Evolutionary conservation across 352 stramenopile species (phyloP).

Genomic region (Plasmopara viticola): DNA sequence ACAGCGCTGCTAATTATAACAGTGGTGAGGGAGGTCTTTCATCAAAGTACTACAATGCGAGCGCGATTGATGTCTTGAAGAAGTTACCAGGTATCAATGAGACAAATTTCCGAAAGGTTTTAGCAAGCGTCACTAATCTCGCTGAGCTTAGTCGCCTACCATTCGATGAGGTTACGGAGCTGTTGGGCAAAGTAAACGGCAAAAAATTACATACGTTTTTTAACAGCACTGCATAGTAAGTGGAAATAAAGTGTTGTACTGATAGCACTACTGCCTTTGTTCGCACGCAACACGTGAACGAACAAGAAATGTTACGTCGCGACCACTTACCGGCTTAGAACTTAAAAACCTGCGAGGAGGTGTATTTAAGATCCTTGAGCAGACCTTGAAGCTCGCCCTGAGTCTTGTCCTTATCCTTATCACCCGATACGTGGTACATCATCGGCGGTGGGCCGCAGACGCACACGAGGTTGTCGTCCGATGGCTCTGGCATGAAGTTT

Average conservation of each 20-base stretch:
- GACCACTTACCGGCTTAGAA: constrained; percentile 38
- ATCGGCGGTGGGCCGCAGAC: constrained; percentile 87
- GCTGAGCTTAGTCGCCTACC: constrained; percentile 64
- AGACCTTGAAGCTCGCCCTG: constrained; percentile 82
- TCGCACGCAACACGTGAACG: constrained; percentile 3
- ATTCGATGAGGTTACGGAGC: constrained; percentile 50
- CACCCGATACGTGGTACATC: constrained; percentile 86
- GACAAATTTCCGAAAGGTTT: constrained; percentile 86
- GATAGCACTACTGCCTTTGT: constrained; percentile 9
- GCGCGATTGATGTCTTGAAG: constrained; percentile 91
- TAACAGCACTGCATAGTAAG: constrained; percentile 42
- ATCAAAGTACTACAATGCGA: constrained; percentile 83
- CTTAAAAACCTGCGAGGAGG: constrained; percentile 77
- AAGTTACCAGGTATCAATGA: constrained; percentile 94
- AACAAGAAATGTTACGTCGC: constrained; percentile 3
- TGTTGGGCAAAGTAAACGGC: constrained; percentile 69
- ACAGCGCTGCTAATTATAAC: constrained; percentile 14
- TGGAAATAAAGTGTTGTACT: constrained; percentile 5
- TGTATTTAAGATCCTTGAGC: constrained; percentile 81
- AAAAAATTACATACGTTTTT: constrained; percentile 83
- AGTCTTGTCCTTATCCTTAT: constrained; percentile 80
- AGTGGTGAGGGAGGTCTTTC: constrained; percentile 23
- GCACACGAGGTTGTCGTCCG: constrained; percentile 76
- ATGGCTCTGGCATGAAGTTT: constrained; percentile 69
- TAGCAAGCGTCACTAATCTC: constrained; percentile 61